Evolutionary conservation across 306 rosid species (phyloP).

Genomic region (Potentilla sterilis): DNA sequence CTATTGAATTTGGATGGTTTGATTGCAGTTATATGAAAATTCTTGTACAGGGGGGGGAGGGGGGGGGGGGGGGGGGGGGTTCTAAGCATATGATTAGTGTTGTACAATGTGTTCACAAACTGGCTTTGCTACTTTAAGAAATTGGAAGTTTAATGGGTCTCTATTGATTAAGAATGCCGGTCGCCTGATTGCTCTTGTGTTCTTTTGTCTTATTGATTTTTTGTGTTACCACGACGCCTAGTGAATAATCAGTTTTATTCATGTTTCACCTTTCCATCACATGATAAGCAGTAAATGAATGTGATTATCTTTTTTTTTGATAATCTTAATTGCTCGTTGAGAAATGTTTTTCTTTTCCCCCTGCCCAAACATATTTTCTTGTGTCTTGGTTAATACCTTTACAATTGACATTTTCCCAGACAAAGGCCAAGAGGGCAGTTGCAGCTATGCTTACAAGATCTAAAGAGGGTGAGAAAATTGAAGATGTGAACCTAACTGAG

Average conservation of each 20-base stretch:
- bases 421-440: conserved; percentile 88
- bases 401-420: conserved; percentile 32
- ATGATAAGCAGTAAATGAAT: background rate
- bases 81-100: background rate
- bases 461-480: conserved; percentile 55
- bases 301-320: too few species aligned
- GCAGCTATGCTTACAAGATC: conserved; percentile 93
- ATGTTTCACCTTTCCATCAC: background rate
- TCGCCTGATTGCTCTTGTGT: background rate
- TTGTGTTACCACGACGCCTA: background rate
- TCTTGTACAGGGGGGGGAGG: background rate
- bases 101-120: background rate
- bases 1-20: background rate
- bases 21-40: background rate
- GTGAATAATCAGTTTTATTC: background rate
- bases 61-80: background rate
- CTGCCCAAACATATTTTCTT: background rate
- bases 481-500: conserved; percentile 55
- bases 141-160: background rate
- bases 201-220: background rate
- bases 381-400: background rate
- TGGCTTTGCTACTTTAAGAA: background rate
- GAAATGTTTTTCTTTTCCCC: too few species aligned
- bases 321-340: background rate
- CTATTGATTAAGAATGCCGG: background rate